Evolutionary conservation across 371 early-diverging fungal species (phyloP), one percentile per base, ranked within the genome.

Genomic region (Rhizomucor miehei): DNA sequence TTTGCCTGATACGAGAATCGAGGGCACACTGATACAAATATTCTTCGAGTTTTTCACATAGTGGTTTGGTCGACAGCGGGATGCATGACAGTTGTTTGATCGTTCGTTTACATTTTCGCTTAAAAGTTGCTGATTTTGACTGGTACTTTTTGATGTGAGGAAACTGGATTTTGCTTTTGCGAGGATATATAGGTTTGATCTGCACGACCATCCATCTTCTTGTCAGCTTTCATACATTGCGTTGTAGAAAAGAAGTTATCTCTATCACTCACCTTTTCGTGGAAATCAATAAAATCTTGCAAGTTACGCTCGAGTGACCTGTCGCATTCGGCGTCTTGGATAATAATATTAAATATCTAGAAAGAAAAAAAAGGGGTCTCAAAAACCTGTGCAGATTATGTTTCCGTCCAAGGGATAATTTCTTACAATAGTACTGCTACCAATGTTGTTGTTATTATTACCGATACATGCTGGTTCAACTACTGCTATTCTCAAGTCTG

Each of bases 241-340:
- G 60, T 58, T 4, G 67, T 46, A 52, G 57, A 16, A 61, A 59
- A 45, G 20, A 20, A 1, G n/a, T n/a, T 46, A 6, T 36, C n/a
- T 10, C 34, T 34, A n/a, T 44, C 17, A 25, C 38, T 62, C 37
- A 65, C 67, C 38, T 73, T 59, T 21, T 44, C 36, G 49, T 84
- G 79, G 68, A 82, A 77, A 20, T 78, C 80, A 48, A 74, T 35
- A 69, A 84, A 75, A 62, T 84, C 84, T 34, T 78, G 70, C 51
- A 81, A 75, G 62, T 79, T 77, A 19, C 84, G 69, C 36, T 73
- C 69, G 12, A 84, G 59, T 20, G 69, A 59, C 16, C 65, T 50
- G 16, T 70, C 61, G 37, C 69, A 62, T 39, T 71, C 55, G 36
- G 58, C 43, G 37, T 75, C 67, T 46, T 78, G 71, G 21, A 71